Evolutionary conservation across 768 basidiomycete species (phyloP).

Genomic region (Boletus rufocinnamomeus): DNA sequence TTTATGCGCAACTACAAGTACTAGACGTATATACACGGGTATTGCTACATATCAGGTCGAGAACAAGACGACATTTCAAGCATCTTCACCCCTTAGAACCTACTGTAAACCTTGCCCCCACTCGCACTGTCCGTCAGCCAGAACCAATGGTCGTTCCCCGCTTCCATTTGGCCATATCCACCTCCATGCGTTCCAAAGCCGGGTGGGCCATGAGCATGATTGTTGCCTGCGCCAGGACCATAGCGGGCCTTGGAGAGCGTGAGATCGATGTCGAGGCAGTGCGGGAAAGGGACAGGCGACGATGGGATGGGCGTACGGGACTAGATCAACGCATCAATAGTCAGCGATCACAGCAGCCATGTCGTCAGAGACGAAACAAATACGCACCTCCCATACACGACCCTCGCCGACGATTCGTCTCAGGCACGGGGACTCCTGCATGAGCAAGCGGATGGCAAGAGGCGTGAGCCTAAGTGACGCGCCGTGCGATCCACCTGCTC

Average conservation of each 20-base stretch:
- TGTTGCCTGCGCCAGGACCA: constrained; percentile 15
- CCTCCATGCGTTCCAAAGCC: constrained; percentile 22
- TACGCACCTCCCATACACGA: constrained; percentile 57
- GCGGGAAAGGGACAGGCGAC: constrained; percentile 9
- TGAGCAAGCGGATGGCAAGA: constrained; percentile 41
- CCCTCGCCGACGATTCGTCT: constrained; percentile 50
- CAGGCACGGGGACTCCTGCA: constrained; percentile 45
- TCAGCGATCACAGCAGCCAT: not conserved
- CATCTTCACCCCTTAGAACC: not conserved
- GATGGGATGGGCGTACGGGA: constrained; percentile 16
- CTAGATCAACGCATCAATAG: constrained; percentile 1
- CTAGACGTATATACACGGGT: not conserved
- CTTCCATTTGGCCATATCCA: constrained; percentile 22
- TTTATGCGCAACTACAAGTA: not conserved
- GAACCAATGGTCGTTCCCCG: constrained; percentile 26
- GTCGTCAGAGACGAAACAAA: not conserved
- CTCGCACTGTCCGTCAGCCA: constrained; percentile 21
- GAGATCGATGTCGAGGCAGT: constrained; percentile 14
- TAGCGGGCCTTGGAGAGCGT: constrained; percentile 10
- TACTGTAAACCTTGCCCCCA: constrained; percentile 1
- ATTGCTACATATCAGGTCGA: not conserved
- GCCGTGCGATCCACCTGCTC: not conserved
- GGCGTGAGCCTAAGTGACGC: constrained; percentile 35
- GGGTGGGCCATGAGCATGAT: constrained; percentile 16
- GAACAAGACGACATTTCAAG: not conserved